Percentiles rank a stretch among this genome's conserved stretches.
Conservation (phyloP, 2,329 filamentous ascomycete species). For the Cytospora chrysosperma region DNA sequence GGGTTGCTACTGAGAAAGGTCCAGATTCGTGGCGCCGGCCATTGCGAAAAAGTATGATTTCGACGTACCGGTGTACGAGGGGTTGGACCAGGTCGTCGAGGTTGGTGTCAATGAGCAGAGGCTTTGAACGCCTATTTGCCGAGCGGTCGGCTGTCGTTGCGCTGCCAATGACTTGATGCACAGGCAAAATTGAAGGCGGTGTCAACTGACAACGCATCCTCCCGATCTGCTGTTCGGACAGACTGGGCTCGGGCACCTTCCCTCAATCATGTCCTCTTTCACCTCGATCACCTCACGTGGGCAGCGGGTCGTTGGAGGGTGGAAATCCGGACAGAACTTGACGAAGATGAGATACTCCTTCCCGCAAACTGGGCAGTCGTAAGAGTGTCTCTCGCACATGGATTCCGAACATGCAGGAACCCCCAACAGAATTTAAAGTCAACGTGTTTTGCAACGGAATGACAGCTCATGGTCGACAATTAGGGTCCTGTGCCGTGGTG, state of each 20-base stretch:
- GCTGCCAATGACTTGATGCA: not conserved
- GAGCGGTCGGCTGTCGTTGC: conserved; percentile 9
- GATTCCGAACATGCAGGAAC: conserved; percentile 33
- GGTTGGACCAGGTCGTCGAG: conserved; percentile 87
- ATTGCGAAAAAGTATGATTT: conserved; percentile 85
- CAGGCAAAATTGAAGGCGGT: not conserved
- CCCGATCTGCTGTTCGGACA: conserved; percentile 59
- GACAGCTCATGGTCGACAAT: conserved; percentile 13
- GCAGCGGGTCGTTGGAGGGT: conserved; percentile 48
- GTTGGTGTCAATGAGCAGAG: conserved; percentile 53
- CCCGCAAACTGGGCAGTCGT: conserved; percentile 59
- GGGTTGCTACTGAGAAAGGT: conserved; percentile 9
- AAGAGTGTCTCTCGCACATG: conserved; percentile 60
- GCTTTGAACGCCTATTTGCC: conserved; percentile 41
- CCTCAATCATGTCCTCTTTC: conserved; percentile 49
- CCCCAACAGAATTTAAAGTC: conserved; percentile 24
- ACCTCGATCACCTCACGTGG: conserved; percentile 42
- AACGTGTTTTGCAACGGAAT: conserved; percentile 4
- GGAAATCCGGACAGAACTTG: conserved; percentile 53
- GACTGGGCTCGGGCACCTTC: conserved; percentile 57
- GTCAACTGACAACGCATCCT: conserved; percentile 55
- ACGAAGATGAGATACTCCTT: conserved; percentile 59
- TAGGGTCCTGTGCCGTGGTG: not conserved
- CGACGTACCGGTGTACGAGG: conserved; percentile 78
- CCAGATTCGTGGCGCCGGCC: conserved; percentile 72